These are phyloP conservation scores for Macrocystidia cucumis DNA, from an alignment of 1,284 basidiomycete species.

Conservation along the genomic window DNA sequence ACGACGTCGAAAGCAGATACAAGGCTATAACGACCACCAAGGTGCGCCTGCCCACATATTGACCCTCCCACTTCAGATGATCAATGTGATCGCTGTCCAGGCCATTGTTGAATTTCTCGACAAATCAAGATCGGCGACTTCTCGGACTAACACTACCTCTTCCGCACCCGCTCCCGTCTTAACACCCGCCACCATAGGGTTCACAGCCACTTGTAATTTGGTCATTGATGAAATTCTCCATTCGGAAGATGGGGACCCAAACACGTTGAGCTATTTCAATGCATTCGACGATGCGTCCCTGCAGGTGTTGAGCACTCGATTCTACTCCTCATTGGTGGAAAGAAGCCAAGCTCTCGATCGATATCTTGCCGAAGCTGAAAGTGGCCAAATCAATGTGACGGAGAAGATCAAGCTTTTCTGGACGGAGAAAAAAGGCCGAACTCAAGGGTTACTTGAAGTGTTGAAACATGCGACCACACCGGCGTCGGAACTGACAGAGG, in stretches of 20 bases:
- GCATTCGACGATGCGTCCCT: slow-evolving; percentile 43
- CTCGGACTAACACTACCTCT: slow-evolving; percentile 62
- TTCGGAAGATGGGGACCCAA: slow-evolving; percentile 44
- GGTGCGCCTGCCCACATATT: slow-evolving; percentile 28
- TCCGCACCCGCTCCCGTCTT: slow-evolving; percentile 69
- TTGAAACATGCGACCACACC: slow-evolving; percentile 36
- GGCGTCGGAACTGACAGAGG: slow-evolving; percentile 36
- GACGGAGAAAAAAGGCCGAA: slow-evolving; percentile 42
- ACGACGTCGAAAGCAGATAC: slow-evolving; percentile 74
- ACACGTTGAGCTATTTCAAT: slow-evolving; percentile 40
- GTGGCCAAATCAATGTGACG: slow-evolving; percentile 39
- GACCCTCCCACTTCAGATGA: not conserved
- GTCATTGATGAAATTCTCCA: slow-evolving; percentile 67
- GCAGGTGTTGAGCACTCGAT: slow-evolving; percentile 26
- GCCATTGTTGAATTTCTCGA: slow-evolving; percentile 78
- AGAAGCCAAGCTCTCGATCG: slow-evolving; percentile 45
- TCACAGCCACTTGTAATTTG: slow-evolving; percentile 44
- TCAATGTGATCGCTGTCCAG: slow-evolving; percentile 28
- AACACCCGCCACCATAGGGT: slow-evolving; percentile 76
- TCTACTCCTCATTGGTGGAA: slow-evolving; percentile 38
- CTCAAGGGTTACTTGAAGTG: slow-evolving; percentile 35
- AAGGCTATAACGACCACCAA: slow-evolving; percentile 73
- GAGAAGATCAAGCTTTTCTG: slow-evolving; percentile 56
- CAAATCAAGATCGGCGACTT: slow-evolving; percentile 63
- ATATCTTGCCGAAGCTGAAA: slow-evolving; percentile 45